These are phyloP conservation scores for Galerina sulciceps DNA, from an alignment of 768 basidiomycete species.

Conservation along the genomic window DNA sequence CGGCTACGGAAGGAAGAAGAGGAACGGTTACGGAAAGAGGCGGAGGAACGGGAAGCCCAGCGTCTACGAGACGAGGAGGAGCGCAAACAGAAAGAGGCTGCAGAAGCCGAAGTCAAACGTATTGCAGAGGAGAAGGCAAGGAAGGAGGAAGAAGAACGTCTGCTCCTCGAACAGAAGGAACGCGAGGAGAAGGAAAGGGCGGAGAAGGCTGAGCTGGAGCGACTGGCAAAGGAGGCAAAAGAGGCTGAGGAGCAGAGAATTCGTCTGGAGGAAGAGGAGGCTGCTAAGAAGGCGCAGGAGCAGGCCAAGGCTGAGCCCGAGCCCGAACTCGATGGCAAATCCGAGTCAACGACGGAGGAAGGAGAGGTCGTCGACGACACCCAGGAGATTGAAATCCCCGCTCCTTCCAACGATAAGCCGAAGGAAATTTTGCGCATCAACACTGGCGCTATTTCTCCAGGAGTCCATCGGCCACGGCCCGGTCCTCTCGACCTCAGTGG, in stretches of 20 bases:
- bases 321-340: conserved; percentile 33
- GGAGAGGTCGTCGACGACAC: conserved; percentile 24
- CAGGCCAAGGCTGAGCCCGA: conserved; percentile 31
- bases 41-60: conserved; percentile 37
- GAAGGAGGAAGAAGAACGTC: conserved; percentile 48
- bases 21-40: conserved; percentile 49
- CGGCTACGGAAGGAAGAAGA: conserved; percentile 36
- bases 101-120: conserved; percentile 39
- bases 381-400: conserved; percentile 25
- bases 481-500: conserved; percentile 73
- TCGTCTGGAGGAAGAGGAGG: conserved; percentile 48
- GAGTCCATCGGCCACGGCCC: conserved; percentile 64
- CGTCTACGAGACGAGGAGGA: conserved; percentile 40
- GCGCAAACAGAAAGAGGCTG: conserved; percentile 41
- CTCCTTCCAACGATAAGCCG: conserved; percentile 42
- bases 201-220: conserved; percentile 35
- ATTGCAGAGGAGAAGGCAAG: conserved; percentile 41
- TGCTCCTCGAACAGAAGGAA: conserved; percentile 24
- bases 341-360: conserved; percentile 25
- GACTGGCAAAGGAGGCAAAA: conserved; percentile 48
- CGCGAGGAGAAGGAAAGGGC: conserved; percentile 37
- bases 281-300: conserved; percentile 41
- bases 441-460: conserved; percentile 51
- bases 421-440: conserved; percentile 71
- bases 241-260: conserved; percentile 40